Conservation (phyloP, 2,329 filamentous ascomycete genomes). For the Ophiognomonia clavigignenti-juglandacearum region DNA sequence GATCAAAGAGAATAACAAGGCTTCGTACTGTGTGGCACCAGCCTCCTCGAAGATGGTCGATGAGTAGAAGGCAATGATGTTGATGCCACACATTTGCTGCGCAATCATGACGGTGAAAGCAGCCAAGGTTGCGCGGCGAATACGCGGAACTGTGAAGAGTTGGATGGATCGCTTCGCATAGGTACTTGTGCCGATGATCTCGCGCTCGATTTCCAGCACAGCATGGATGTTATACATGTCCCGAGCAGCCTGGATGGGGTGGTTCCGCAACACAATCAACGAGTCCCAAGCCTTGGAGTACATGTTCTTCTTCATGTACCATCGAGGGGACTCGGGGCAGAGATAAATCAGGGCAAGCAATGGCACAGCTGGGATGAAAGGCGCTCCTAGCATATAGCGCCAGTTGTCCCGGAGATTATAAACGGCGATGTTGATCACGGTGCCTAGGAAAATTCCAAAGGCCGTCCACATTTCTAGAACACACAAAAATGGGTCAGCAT, state of each 20-base stretch:
- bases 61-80: slow-evolving; percentile 38
- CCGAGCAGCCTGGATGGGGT: slow-evolving; percentile 54
- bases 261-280: slow-evolving; percentile 52
- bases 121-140: slow-evolving; percentile 68
- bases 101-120: slow-evolving; percentile 76
- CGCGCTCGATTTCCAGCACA: slow-evolving; percentile 41
- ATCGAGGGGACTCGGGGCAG: slow-evolving; percentile 61
- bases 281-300: slow-evolving; percentile 51
- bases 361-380: slow-evolving; percentile 60
- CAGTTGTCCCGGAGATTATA: slow-evolving; percentile 55
- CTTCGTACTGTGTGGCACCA: slow-evolving; percentile 32
- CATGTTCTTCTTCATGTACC: slow-evolving; percentile 58
- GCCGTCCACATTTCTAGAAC: slow-evolving; percentile 30
- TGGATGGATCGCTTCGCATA: slow-evolving; percentile 51
- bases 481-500: not conserved
- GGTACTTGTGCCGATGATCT: slow-evolving; percentile 27
- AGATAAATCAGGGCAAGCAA: slow-evolving; percentile 53
- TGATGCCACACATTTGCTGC: slow-evolving; percentile 31
- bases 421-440: slow-evolving; percentile 57
- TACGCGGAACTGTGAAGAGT: slow-evolving; percentile 63
- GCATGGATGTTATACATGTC: slow-evolving; percentile 54
- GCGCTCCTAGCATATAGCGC: slow-evolving; percentile 60
- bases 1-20: slow-evolving; percentile 51
- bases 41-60: slow-evolving; percentile 44
- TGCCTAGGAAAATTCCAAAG: slow-evolving; percentile 26